Evolutionary conservation across 495 filamentous ascomycete genomes (phyloP).

Genomic region (Neurospora cerealis): DNA sequence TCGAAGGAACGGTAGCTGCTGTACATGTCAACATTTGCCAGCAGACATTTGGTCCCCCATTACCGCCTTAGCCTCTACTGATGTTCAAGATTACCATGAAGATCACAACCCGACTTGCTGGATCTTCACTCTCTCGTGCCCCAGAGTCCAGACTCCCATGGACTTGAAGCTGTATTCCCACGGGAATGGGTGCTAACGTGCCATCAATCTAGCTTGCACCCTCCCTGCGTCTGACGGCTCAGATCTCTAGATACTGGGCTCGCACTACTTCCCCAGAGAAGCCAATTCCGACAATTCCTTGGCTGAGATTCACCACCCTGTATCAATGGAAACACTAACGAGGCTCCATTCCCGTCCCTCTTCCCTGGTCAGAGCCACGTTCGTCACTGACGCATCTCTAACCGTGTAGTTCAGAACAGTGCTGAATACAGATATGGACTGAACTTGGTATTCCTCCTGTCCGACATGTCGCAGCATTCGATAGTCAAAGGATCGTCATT

Average conservation of each 20-base stretch:
- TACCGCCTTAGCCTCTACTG: background rate
- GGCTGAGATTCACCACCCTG: background rate
- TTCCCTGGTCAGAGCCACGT: background rate
- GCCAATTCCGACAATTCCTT: background rate
- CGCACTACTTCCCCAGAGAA: background rate
- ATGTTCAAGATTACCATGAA: background rate
- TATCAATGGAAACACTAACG: background rate
- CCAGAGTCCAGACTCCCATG: background rate
- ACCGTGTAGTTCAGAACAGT: background rate
- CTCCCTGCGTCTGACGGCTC: background rate
- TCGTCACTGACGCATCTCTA: background rate
- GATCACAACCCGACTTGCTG: background rate
- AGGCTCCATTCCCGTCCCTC: background rate
- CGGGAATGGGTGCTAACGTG: background rate
- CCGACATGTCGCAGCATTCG: background rate
- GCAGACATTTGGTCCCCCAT: background rate
- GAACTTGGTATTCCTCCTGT: background rate
- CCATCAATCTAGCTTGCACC: background rate
- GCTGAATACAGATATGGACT: background rate
- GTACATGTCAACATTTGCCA: background rate
- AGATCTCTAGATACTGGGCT: background rate
- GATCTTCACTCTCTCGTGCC: background rate
- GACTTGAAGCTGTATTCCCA: background rate
- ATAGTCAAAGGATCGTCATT: background rate
- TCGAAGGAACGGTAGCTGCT: background rate